Evolutionary conservation across 371 early-diverging fungal genomes (phyloP), one percentile per base, ranked within the genome.

Genomic region (Nematocida minor): DNA sequence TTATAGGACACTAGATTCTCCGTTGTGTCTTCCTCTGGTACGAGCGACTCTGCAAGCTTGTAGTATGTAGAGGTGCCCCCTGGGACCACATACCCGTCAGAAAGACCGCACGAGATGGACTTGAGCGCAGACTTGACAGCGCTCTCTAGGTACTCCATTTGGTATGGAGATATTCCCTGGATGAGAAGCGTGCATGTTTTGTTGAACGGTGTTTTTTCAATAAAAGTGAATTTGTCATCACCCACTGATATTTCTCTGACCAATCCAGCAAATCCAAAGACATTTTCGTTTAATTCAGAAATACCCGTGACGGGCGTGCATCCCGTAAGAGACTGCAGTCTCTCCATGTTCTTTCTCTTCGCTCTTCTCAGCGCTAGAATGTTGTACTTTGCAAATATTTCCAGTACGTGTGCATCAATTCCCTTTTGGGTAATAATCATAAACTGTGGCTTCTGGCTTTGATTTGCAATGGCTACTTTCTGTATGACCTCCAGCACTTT

Each of bases 261-360:
- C 47, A 88, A 86, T 46, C 94, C 93, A 41, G 96, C 94, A 84
- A 90, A 90, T 42, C 99, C 99, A 55, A 99, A 87, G 4, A 91
- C 88, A 22, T 90, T 89, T 31, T 89, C 88, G 4, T 89, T 88
- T 67, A 99, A 87, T 81, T 97, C 96, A 46, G 94, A 93, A 34
- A 97, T 93, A 4, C 94, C 91, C 88, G 95, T 96, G 79, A 96
- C 94, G 51, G 96, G 94, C 55, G 88, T 84, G 80, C 99, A 99
- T 67, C 98, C 98, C 85, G 95, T 95, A 79, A 91, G 90, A 71
- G 94, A 86, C 84, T 95, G 94, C 74, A 99, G 90, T 86, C 99
- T 91, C 87, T 99, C 98, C 93, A 97, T 93, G 88, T 99, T 99
- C 84, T 97, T 89, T 85, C 97, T 89, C 89, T 99, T 99, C 63